Evolutionary conservation across 2,329 filamentous ascomycete genomes (phyloP).

Genomic region (Xylariaceae sp.): DNA sequence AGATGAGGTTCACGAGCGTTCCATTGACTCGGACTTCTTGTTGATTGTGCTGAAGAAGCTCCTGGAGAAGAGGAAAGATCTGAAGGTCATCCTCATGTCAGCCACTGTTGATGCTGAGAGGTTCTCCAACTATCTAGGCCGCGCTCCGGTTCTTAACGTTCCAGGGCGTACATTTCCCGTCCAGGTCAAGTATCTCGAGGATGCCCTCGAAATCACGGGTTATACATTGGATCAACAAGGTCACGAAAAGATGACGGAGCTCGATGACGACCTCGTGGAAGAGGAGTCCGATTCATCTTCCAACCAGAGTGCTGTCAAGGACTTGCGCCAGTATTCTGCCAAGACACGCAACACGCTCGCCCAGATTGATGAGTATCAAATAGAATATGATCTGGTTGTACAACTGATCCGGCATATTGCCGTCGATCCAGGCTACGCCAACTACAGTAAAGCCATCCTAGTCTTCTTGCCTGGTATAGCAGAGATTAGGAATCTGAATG

Average conservation of each 20-base stretch:
- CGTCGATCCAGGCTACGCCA: constrained; percentile 56
- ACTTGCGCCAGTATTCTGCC: constrained; percentile 66
- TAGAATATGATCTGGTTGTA: constrained; percentile 82
- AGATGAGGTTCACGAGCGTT: constrained; percentile 96
- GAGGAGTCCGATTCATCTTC: constrained; percentile 48
- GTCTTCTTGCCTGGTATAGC: constrained; percentile 92
- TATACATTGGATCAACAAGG: constrained; percentile 55
- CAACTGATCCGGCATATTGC: constrained; percentile 74
- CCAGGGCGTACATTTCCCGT: constrained; percentile 94
- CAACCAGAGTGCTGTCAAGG: constrained; percentile 55
- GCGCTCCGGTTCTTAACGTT: constrained; percentile 81
- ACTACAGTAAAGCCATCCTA: constrained; percentile 85
- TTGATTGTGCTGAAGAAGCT: constrained; percentile 86
- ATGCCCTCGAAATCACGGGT: constrained; percentile 82
- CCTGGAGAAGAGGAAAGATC: constrained; percentile 66
- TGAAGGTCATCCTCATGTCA: constrained; percentile 96
- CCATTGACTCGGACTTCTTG: constrained; percentile 94
- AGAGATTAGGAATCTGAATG: constrained; percentile 84
- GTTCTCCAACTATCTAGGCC: constrained; percentile 82
- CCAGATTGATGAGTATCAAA: constrained; percentile 82
- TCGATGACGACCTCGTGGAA: constrained; percentile 56
- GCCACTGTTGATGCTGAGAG: constrained; percentile 90
- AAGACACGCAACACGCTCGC: constrained; percentile 69
- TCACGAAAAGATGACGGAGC: constrained; percentile 51
- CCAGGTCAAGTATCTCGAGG: constrained; percentile 79